Conservation (phyloP, 768 basidiomycete species). For the Mycena indigotica region DNA sequence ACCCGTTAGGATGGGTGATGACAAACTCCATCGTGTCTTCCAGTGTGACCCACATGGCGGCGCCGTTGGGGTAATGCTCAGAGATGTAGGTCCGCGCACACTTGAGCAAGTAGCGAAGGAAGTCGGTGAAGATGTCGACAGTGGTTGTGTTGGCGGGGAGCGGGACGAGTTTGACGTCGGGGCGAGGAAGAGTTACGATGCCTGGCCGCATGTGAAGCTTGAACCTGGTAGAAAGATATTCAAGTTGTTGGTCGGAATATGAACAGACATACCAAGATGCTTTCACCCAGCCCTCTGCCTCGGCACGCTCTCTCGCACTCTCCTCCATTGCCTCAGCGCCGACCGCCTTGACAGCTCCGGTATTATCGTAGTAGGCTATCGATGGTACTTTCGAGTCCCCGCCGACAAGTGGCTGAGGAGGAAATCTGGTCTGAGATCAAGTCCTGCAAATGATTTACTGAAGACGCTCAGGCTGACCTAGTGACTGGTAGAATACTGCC, state of each 20-base stretch:
- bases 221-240: slow-evolving; percentile 35
- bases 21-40: slow-evolving; percentile 45
- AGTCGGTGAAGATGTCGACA: slow-evolving; percentile 49
- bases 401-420: slow-evolving; percentile 7
- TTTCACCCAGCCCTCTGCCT: slow-evolving; percentile 8
- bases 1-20: slow-evolving; percentile 59
- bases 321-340: slow-evolving; percentile 19
- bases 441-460: background rate
- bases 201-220: slow-evolving; percentile 45
- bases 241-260: background rate
- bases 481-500: slow-evolving; percentile 42
- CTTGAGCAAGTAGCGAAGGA: slow-evolving; percentile 44
- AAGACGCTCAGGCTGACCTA: too few species aligned
- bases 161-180: slow-evolving; percentile 31
- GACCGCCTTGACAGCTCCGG: slow-evolving; percentile 11
- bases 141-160: slow-evolving; percentile 45
- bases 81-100: slow-evolving; percentile 46
- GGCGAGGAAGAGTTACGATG: slow-evolving; percentile 8
- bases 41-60: slow-evolving; percentile 42
- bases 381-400: slow-evolving; percentile 23
- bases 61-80: slow-evolving; percentile 35
- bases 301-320: slow-evolving; percentile 2
- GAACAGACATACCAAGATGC: slow-evolving; percentile 10
- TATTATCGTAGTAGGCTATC: slow-evolving; percentile 16
- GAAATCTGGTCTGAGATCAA: background rate